A percentile compares a stretch with the other conserved stretches of the same genome.
Conservation (phyloP, 2,329 filamentous ascomycete genomes). For the Colletotrichum higginsianum region DNA sequence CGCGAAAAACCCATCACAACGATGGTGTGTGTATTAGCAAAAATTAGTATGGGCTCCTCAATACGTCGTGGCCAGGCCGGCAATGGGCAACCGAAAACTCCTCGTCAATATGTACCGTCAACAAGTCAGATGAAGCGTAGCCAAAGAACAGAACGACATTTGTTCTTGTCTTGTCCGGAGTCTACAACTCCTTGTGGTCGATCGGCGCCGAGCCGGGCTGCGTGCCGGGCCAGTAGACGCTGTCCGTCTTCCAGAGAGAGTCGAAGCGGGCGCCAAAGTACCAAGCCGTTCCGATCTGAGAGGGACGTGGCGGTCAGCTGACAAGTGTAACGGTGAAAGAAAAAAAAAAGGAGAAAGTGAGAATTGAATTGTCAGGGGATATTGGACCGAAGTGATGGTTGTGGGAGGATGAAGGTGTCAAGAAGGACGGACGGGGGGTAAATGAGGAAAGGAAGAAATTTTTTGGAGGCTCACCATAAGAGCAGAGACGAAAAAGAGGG, state of each 20-base stretch:
- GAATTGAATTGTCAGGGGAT: neutral
- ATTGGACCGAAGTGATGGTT: neutral
- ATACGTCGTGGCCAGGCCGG: slow-evolving; percentile 32
- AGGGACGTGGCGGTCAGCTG: neutral
- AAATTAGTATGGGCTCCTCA: slow-evolving; percentile 40
- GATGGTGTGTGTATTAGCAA: slow-evolving; percentile 42
- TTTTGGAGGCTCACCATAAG: slow-evolving; percentile 77
- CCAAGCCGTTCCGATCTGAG: slow-evolving; percentile 83
- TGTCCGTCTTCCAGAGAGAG: slow-evolving; percentile 45
- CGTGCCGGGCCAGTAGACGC: slow-evolving; percentile 41
- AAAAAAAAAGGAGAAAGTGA: neutral
- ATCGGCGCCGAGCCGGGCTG: slow-evolving; percentile 36
- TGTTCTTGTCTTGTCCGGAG: slow-evolving; percentile 24
- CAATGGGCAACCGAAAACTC: slow-evolving; percentile 36
- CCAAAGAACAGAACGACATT: slow-evolving; percentile 36
- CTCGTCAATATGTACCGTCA: slow-evolving; percentile 42
- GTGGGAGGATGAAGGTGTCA: neutral
- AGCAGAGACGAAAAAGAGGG: slow-evolving; percentile 79
- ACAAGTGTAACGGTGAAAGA: neutral
- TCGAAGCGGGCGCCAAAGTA: slow-evolving; percentile 88
- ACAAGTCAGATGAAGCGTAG: slow-evolving; percentile 40
- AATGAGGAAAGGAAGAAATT: slow-evolving; percentile 17
- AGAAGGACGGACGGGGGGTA: too few relatives aligned
- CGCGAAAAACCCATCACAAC: slow-evolving; percentile 33
- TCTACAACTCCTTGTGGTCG: slow-evolving; percentile 43